Evolutionary conservation across 2,329 filamentous ascomycete genomes (phyloP).

Genomic region (Aspergillus spinulosporus): DNA sequence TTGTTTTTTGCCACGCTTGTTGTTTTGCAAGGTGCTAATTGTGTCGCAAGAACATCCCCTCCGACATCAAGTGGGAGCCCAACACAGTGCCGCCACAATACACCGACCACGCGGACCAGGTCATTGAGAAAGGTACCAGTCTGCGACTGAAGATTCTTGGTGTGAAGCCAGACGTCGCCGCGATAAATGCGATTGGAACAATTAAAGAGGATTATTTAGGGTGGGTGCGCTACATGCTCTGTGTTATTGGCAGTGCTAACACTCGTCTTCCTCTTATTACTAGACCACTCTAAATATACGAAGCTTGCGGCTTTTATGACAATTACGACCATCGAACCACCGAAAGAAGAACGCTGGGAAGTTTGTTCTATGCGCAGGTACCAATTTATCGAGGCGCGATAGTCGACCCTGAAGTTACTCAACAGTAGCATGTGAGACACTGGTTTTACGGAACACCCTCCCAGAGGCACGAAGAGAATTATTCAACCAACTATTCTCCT

Average conservation of each 20-base stretch:
- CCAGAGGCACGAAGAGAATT: not conserved
- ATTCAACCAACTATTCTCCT: not conserved
- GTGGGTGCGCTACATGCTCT: conserved; percentile 31
- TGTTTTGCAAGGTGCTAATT: conserved; percentile 18
- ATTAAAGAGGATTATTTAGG: conserved; percentile 73
- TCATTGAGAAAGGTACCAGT: conserved; percentile 91
- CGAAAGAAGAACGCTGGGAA: conserved; percentile 6
- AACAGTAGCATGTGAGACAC: not conserved
- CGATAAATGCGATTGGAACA: conserved; percentile 95
- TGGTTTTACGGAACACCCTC: not conserved
- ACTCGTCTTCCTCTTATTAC: not conserved
- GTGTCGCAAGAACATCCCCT: conserved; percentile 63
- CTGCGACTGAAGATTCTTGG: conserved; percentile 93
- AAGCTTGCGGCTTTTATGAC: conserved; percentile 23
- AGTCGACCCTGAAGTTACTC: not conserved
- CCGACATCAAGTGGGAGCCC: conserved; percentile 89
- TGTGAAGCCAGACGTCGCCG: conserved; percentile 86
- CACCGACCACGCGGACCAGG: conserved; percentile 90
- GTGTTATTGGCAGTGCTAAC: conserved; percentile 17
- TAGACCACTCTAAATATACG: conserved; percentile 36
- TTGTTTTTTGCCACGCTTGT: conserved; percentile 10
- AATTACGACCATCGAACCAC: conserved; percentile 20
- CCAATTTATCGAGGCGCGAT: not conserved
- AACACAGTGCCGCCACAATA: conserved; percentile 97
- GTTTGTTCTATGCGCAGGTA: conserved; percentile 4